Evolutionary conservation across 345 rosid species (phyloP), one percentile per base, ranked within the genome.

Genomic region (Capsella bursapastoris): DNA sequence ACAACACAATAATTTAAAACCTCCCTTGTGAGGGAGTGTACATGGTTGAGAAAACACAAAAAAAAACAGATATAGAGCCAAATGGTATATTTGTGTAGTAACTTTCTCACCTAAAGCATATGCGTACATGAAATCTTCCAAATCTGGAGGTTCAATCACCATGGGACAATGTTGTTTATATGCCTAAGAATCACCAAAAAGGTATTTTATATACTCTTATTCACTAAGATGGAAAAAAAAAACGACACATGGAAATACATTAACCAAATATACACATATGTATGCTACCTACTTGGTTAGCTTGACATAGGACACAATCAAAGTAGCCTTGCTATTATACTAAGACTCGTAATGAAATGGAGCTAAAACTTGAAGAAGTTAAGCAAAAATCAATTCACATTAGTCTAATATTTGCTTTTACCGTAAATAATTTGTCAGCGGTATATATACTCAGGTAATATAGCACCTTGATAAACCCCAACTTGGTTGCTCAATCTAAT

Each of bases 51-150:
- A 28, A 72, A 72, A 43, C 47, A 14, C 32, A 0, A 57, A 22
- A 57, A 22, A 25, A 66, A 37, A 66, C 53, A 40, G 11, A 31
- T 41, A 10, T 38, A 66, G 28, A 22, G 29, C 49, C 41, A 37
- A 65, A 34, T 27, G 47, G 28, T 50, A 4, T 29, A 68, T 15
- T 0, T 45, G 70, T 16, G 38, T 15, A 45, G 59, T 40, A 25
- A 65, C 5, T 60, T 35, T 61, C 86, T 78, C 56, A 91, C 98
- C 96, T 82, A 86, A 68, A 78, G 91, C 84, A 85, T 83, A 83
- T 55, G 93, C 89, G 77, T 80, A 84, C 88, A 86, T 81, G 76
- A 91, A 91, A 73, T 93, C 88, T 73, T 85, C 71, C 68, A 81
- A 76, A 34, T 81, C 80, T 69, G 75, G 37, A 71, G 64, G 51